Evolutionary conservation across 352 stramenopile species (phyloP).

Genomic region (Phytophthora lateralis): DNA sequence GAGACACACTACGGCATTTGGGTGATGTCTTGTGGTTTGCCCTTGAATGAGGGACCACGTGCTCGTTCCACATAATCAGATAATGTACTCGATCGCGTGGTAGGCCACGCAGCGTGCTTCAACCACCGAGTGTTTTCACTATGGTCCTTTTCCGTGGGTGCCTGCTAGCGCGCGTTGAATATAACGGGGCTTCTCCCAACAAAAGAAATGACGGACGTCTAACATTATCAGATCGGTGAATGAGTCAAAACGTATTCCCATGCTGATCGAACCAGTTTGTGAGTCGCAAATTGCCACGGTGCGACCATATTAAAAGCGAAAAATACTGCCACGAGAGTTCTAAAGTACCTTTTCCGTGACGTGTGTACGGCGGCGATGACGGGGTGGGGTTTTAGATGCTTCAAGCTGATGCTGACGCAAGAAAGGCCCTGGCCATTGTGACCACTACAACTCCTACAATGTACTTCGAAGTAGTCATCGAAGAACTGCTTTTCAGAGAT

Average conservation of each 20-base stretch:
- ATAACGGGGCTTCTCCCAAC: neutral
- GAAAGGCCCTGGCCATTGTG: too few species aligned
- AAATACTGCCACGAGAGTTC: too few species aligned
- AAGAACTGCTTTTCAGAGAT: too few species aligned
- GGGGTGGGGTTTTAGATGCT: too few species aligned
- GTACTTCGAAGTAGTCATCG: too few species aligned
- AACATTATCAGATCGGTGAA: slow-evolving; percentile 1
- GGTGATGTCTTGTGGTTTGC: neutral
- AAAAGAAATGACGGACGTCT: neutral
- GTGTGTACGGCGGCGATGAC: too few species aligned
- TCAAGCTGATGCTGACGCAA: too few species aligned
- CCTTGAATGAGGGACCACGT: neutral
- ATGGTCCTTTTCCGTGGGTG: neutral
- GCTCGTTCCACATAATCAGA: slow-evolving; percentile 1
- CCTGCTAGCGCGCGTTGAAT: neutral
- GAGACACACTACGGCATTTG: neutral
- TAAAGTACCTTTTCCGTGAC: too few species aligned
- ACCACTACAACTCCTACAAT: too few species aligned
- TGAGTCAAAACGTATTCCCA: too few species aligned
- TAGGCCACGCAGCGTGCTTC: neutral
- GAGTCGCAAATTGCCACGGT: slow-evolving; percentile 7
- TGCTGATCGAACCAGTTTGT: slow-evolving; percentile 8
- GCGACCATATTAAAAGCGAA: neutral
- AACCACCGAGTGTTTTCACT: neutral
- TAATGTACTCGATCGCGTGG: neutral